Evolutionary conservation across 371 early-diverging fungal species (phyloP).

Genomic region (Mortierella sp.): DNA sequence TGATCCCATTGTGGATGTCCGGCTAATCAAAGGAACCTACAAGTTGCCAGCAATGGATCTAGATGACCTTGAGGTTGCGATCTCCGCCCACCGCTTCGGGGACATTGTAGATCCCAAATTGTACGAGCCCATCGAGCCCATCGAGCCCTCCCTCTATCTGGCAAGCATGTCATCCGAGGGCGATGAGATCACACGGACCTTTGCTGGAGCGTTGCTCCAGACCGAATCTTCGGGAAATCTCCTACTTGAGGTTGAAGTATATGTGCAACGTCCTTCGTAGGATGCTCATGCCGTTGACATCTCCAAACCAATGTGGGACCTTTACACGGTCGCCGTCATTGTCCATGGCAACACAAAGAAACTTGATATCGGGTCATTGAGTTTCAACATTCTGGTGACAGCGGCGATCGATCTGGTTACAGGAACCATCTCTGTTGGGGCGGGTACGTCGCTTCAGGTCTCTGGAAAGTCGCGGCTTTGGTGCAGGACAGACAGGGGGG

Average conservation of each 20-base stretch:
- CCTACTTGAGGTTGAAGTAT: slow-evolving; percentile 4
- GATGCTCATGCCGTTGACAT: slow-evolving; percentile 1
- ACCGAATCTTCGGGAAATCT: not conserved
- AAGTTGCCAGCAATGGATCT: not conserved
- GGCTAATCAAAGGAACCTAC: not conserved
- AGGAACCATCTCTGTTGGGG: slow-evolving; percentile 1
- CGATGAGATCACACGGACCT: not conserved
- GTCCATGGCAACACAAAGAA: not conserved
- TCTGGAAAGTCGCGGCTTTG: not conserved
- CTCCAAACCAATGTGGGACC: slow-evolving; percentile 3
- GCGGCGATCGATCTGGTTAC: not conserved
- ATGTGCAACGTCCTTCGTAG: not conserved
- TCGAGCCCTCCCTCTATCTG: slow-evolving; percentile 1
- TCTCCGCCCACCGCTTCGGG: slow-evolving; percentile 2
- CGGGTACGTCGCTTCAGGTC: not conserved
- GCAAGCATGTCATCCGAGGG: not conserved
- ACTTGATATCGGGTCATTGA: not conserved
- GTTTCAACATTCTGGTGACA: slow-evolving; percentile 1
- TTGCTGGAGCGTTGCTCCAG: slow-evolving; percentile 9
- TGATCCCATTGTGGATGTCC: not conserved
- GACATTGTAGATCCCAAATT: not conserved
- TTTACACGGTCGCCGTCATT: not conserved
- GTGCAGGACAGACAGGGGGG: not conserved
- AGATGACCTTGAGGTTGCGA: not conserved
- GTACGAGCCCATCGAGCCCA: slow-evolving; percentile 5